phyloP scores from a whole-genome alignment of 805 yeast species.

The Jamesozyma rosinii region DNA sequence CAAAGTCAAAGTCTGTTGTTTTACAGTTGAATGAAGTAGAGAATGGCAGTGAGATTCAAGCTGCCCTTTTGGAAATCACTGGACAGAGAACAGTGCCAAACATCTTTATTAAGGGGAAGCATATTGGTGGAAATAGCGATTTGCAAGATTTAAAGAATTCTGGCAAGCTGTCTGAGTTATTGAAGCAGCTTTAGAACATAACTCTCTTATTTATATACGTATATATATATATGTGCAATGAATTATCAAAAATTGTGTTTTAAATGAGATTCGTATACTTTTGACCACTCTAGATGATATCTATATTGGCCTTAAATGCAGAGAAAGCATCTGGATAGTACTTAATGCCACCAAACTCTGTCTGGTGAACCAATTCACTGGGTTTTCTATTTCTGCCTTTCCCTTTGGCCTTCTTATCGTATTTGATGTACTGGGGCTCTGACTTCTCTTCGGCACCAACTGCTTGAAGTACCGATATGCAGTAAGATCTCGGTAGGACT shows the following conservation, averaged over 20 bases:
- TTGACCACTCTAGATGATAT: too few relatives aligned
- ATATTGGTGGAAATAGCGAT: conserved; percentile 92
- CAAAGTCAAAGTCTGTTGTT: conserved; percentile 32
- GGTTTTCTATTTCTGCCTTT: background rate
- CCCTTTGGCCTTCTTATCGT: conserved; percentile 5
- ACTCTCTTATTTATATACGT: background rate
- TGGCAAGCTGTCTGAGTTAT: conserved; percentile 46
- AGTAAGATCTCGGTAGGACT: background rate
- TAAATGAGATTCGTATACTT: too few relatives aligned
- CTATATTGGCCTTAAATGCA: too few relatives aligned
- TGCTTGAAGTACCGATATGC: background rate
- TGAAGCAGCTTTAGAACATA: too few relatives aligned
- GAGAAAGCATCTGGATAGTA: conserved; percentile 16
- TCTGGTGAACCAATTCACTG: conserved; percentile 16
- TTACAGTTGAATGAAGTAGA: conserved; percentile 40
- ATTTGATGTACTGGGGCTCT: conserved; percentile 3
- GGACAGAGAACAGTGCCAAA: conserved; percentile 94
- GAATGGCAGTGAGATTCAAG: conserved; percentile 80
- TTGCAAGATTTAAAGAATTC: conserved; percentile 58
- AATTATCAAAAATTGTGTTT: too few relatives aligned
- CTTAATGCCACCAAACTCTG: conserved; percentile 22
- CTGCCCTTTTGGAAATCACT: conserved; percentile 62
- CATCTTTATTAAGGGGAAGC: conserved; percentile 81
- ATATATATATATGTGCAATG: background rate
- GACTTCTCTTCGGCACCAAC: background rate